These are phyloP conservation scores for Emiliania huxleyi DNA, from an alignment of 78 protist genomes.

Conservation along the genomic window DNA sequence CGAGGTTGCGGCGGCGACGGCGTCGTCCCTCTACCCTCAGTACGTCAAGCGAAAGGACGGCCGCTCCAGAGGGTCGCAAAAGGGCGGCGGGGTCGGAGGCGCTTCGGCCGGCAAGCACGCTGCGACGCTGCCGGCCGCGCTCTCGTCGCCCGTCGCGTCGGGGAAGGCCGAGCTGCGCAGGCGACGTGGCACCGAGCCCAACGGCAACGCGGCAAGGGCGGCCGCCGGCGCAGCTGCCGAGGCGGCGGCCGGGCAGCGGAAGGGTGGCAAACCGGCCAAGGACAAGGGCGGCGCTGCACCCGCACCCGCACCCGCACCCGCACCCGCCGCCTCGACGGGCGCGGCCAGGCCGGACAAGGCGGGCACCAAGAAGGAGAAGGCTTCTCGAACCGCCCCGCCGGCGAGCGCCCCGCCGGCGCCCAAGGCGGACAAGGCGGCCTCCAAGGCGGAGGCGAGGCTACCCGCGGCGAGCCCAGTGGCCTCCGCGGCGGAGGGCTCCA, in stretches of 20 bases:
- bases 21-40: too few relatives aligned
- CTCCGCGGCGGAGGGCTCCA: background rate
- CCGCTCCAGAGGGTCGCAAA: background rate
- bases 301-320: background rate
- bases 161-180: background rate
- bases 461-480: background rate
- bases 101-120: background rate
- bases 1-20: background rate
- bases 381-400: too few relatives aligned
- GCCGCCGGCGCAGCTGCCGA: background rate
- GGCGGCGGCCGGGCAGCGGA: background rate
- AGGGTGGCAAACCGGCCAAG: too few relatives aligned
- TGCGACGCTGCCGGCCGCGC: background rate
- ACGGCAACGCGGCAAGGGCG: background rate
- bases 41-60: background rate
- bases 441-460: background rate
- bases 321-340: background rate
- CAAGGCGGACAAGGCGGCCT: background rate
- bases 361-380: too few relatives aligned
- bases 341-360: background rate
- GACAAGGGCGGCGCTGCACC: too few relatives aligned
- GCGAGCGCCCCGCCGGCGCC: too few relatives aligned
- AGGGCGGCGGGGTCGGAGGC: background rate
- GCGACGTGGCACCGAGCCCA: background rate
- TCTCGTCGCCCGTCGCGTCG: background rate